Percentiles rank a stretch among this genome's conserved stretches.
phyloP scores from a whole-genome alignment of 73 alveolate species.

The Paramecium octaurelia region DNA sequence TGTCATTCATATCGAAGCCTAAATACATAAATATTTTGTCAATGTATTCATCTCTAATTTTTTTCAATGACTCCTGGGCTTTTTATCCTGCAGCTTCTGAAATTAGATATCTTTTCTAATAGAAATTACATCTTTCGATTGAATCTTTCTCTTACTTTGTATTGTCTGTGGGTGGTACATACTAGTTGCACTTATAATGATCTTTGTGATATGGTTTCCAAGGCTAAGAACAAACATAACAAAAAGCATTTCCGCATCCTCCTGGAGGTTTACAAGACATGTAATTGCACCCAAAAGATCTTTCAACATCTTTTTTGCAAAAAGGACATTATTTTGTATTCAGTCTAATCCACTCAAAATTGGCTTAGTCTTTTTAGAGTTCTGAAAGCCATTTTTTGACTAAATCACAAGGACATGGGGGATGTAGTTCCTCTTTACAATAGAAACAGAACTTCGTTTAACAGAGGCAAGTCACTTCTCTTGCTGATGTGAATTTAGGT shows the following conservation, averaged over 20 bases:
- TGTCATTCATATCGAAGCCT: not conserved
- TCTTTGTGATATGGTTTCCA: conserved; percentile 71
- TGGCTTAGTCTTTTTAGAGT: conserved; percentile 63
- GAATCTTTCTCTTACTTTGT: conserved; percentile 30
- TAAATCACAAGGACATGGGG: conserved; percentile 72
- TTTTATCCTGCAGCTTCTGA: conserved; percentile 40
- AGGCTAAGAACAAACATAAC: conserved; percentile 75
- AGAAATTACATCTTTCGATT: conserved; percentile 53
- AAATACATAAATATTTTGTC: not conserved
- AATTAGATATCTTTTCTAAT: conserved; percentile 66
- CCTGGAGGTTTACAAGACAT: conserved; percentile 71
- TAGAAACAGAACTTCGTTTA: conserved; percentile 65
- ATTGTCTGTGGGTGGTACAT: conserved; percentile 32
- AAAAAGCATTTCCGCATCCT: conserved; percentile 78
- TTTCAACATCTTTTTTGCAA: conserved; percentile 71
- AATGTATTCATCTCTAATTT: not conserved
- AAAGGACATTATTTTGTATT: conserved; percentile 76
- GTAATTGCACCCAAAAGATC: conserved; percentile 73
- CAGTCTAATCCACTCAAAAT: conserved; percentile 61
- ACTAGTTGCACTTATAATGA: conserved; percentile 70
- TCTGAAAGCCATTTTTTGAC: conserved; percentile 52
- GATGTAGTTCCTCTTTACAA: conserved; percentile 67
- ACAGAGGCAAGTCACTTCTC: conserved; percentile 64
- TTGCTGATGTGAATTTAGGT: not conserved
- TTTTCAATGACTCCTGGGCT: not conserved